These are phyloP conservation scores for Starmerella riodocensis DNA, from an alignment of 805 yeast genomes.

Conservation along the genomic window DNA sequence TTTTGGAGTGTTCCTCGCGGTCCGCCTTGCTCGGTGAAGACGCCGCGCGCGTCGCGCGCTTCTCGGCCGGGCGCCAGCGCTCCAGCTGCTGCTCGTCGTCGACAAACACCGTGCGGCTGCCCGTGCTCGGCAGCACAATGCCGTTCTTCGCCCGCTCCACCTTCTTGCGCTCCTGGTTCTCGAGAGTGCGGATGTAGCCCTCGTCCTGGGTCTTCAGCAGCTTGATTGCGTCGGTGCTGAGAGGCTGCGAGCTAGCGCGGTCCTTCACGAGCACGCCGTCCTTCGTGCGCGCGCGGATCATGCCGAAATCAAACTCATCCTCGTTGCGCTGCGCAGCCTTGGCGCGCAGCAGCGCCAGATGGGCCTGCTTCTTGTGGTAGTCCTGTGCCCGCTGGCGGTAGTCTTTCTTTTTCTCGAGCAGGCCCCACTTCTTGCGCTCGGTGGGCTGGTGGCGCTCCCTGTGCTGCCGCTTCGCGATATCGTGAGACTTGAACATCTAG, in stretches of 20 bases:
- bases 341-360: slow-evolving; percentile 53
- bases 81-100: slow-evolving; percentile 45
- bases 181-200: slow-evolving; percentile 66
- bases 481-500: slow-evolving; percentile 39
- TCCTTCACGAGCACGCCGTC: slow-evolving; percentile 53
- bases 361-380: slow-evolving; percentile 44
- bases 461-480: slow-evolving; percentile 92
- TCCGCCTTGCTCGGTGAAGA: slow-evolving; percentile 29
- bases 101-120: slow-evolving; percentile 78
- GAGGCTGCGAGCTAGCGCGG: slow-evolving; percentile 33
- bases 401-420: slow-evolving; percentile 86
- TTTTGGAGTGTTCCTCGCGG: slow-evolving; percentile 25
- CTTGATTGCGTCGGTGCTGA: slow-evolving; percentile 63
- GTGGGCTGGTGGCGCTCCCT: slow-evolving; percentile 81
- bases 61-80: slow-evolving; percentile 47
- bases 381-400: slow-evolving; percentile 56
- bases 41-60: slow-evolving; percentile 49
- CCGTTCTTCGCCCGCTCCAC: slow-evolving; percentile 40
- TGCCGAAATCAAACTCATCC: slow-evolving; percentile 93
- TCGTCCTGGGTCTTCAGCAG: slow-evolving; percentile 82
- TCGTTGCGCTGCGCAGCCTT: slow-evolving; percentile 71
- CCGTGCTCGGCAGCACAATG: slow-evolving; percentile 33
- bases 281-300: slow-evolving; percentile 61
- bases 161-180: slow-evolving; percentile 54
- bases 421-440: slow-evolving; percentile 61